Conservation (phyloP, 345 rosid species). For the Salix koriyanagi region DNA sequence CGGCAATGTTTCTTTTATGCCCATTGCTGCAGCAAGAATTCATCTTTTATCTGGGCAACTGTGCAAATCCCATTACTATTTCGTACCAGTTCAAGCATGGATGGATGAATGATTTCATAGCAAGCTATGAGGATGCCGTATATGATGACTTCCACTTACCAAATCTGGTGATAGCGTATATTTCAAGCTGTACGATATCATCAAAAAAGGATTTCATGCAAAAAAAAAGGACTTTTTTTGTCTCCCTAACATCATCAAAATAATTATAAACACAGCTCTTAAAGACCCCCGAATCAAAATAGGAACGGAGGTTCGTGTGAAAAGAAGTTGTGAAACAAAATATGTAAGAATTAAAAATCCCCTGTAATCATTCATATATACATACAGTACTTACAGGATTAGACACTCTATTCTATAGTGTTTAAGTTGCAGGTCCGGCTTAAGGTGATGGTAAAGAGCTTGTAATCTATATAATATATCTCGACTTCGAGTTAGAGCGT, state of each 20-base stretch:
- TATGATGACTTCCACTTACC: background rate
- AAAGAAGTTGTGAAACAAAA: background rate
- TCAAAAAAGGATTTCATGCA: too few species aligned
- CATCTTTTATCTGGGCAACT: background rate
- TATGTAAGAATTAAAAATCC: background rate
- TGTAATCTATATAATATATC: too few species aligned
- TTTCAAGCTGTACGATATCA: background rate
- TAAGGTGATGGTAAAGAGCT: too few species aligned
- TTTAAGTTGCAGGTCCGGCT: background rate
- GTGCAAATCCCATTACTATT: background rate
- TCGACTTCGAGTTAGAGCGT: too few species aligned
- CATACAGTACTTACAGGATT: background rate
- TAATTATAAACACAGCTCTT: slow-evolving; percentile 60
- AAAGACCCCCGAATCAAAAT: slow-evolving; percentile 55
- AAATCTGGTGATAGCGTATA: background rate
- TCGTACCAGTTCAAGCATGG: background rate
- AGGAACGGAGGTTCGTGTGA: slow-evolving; percentile 1
- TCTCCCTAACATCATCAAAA: slow-evolving; percentile 55
- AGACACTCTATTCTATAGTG: background rate
- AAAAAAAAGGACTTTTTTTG: slow-evolving; percentile 9
- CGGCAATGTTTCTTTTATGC: background rate
- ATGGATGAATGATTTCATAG: background rate
- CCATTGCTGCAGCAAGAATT: background rate
- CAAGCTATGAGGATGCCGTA: background rate
- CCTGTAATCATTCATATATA: background rate